Evolutionary conservation across 139 green algal species (phyloP).

Genomic region (Haematococcus lacustris): DNA sequence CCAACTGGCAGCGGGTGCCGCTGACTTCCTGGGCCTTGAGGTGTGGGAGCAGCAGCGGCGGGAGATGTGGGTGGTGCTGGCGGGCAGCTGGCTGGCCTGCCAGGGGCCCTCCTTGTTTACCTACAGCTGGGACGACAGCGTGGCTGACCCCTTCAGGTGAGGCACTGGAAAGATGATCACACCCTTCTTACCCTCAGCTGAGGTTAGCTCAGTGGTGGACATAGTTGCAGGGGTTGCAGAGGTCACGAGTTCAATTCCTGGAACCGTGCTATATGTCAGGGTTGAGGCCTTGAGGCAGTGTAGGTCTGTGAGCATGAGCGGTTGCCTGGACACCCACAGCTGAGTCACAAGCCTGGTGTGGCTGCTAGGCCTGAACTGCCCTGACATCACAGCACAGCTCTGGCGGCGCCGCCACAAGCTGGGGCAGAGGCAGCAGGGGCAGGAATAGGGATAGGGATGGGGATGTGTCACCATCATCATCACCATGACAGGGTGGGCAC

Average conservation of each 20-base stretch:
- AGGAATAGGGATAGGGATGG: background rate
- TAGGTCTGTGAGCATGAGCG: background rate
- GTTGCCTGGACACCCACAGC: background rate
- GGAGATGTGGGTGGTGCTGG: background rate
- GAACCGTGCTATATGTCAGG: background rate
- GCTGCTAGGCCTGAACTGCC: too few species aligned
- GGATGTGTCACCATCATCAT: background rate
- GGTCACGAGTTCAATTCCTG: background rate
- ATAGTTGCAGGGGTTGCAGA: background rate
- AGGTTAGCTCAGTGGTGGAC: background rate
- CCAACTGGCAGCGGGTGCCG: background rate
- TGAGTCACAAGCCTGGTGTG: too few species aligned
- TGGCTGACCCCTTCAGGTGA: conserved; percentile 5
- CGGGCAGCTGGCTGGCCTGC: background rate
- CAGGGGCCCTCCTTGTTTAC: background rate
- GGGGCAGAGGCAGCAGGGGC: too few species aligned
- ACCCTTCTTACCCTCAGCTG: background rate
- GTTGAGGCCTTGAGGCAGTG: background rate
- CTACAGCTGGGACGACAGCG: conserved; percentile 2
- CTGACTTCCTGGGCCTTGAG: conserved; percentile 1
- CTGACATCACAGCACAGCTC: background rate
- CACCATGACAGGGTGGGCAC: too few species aligned
- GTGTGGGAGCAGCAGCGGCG: background rate
- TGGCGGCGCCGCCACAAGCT: background rate
- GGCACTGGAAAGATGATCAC: too few species aligned